Conservation (phyloP, 2,329 filamentous ascomycete genomes). For the Colletotrichum sp. region DNA sequence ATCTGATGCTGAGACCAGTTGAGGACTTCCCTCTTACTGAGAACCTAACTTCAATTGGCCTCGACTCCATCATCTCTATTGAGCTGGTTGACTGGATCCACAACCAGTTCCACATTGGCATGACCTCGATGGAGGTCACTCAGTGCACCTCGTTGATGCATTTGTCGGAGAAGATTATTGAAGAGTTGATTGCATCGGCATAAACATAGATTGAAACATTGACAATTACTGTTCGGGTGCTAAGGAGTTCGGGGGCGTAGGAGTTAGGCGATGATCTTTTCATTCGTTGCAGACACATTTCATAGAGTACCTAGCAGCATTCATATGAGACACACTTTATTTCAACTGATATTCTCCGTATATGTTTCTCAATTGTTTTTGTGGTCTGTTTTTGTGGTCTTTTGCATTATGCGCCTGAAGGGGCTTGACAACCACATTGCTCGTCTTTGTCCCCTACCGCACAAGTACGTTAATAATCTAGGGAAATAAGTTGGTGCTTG, state of each 20-base stretch:
- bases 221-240: background rate
- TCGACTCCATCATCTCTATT: conserved; percentile 12
- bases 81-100: conserved; percentile 18
- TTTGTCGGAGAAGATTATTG: background rate
- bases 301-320: background rate
- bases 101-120: background rate
- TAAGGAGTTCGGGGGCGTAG: background rate
- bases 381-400: background rate
- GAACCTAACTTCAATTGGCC: background rate
- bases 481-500: rapidly evolving
- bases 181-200: background rate
- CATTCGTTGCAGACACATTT: background rate
- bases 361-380: rapidly evolving
- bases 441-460: background rate
- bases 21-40: conserved; percentile 1
- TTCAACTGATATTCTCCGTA: too few relatives aligned
- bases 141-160: conserved; percentile 6
- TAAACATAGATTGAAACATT: background rate
- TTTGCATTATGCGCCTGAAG: rapidly evolving
- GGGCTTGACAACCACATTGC: background rate
- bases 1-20: background rate
- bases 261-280: background rate
- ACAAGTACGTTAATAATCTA: rapidly evolving
- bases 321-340: background rate
- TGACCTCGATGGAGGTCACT: conserved; percentile 5